Evolutionary conservation across 768 basidiomycete species (phyloP), one percentile per base, ranked within the genome.

Genomic region (Boletus coccyginus): DNA sequence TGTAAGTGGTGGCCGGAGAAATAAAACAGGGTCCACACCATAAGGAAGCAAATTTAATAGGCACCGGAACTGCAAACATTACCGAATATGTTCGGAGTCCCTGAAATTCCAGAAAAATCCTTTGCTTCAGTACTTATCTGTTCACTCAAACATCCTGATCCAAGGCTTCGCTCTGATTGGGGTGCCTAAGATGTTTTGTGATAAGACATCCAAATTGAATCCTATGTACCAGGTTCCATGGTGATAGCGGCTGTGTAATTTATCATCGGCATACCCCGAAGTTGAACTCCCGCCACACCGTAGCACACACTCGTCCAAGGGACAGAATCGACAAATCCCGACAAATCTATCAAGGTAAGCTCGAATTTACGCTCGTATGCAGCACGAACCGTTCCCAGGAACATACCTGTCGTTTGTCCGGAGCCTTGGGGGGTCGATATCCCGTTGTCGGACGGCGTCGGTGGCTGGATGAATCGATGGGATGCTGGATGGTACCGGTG

Each of bases 331-430:
- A 57, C 63, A 66, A 66, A 59, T 46, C 65, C 69, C 68, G 65
- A 66, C 56, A 77, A 79, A 77, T 71, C 63, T 78, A 67, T 77
- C 84, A 84, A 86, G 82, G 84, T 85, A 74, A 81, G 83, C 76
- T 61, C 70, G 60, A 66, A 74, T 73, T 62, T 62, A 68, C 60
- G 68, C 59, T 54, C 46, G 53, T 60, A 46, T 27, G 49, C 58
- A 40, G 57, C 48, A 49, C 44, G 52, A 49, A 57, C 56, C 27
- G n/a, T 32, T 55, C 19, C 35, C 19, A 48, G 57, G 59, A 27
- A 59, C 10, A 21, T 52, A 55, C 59, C n/a, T 21, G 40, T 57
- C 36, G 29, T 47, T 33, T 46, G 11, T 35, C 43, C 16, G 52
- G 41, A 33, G 41, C 49, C 27, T 5, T 39, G 27, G 31, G 19